phyloP scores from a whole-genome alignment of 768 basidiomycete genomes.

The Xerocomus spinulosus region DNA sequence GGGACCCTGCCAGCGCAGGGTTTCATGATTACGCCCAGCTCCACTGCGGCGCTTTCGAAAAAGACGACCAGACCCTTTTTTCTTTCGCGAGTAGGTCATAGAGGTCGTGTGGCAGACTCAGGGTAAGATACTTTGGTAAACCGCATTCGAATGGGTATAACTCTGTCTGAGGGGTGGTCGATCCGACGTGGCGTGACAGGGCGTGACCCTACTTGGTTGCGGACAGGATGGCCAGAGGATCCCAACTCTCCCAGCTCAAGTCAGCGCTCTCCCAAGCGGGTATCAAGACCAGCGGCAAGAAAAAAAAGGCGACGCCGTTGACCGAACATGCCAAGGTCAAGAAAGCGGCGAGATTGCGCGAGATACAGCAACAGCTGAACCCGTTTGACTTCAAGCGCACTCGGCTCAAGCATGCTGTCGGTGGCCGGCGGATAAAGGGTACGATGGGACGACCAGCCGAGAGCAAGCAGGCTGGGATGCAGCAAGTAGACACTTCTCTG shows the following conservation, averaged over 20 bases:
- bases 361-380: slow-evolving; percentile 83
- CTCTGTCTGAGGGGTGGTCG: no score
- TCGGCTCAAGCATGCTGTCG: slow-evolving; percentile 89
- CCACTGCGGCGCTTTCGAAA: not conserved
- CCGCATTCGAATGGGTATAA: no score
- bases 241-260: slow-evolving; percentile 90
- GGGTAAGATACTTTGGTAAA: no score
- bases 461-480: slow-evolving; percentile 86
- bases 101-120: no score
- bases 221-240: slow-evolving; percentile 49
- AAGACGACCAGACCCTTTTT: not conserved
- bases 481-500: slow-evolving; percentile 55
- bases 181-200: no score
- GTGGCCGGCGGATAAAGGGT: slow-evolving; percentile 82
- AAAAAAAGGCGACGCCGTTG: slow-evolving; percentile 54
- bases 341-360: slow-evolving; percentile 70
- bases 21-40: not conserved
- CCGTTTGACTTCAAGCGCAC: slow-evolving; percentile 94
- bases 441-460: slow-evolving; percentile 77
- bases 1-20: slow-evolving; percentile 1
- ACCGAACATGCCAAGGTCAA: slow-evolving; percentile 81
- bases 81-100: no score
- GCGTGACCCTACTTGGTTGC: not conserved
- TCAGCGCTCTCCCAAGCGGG: slow-evolving; percentile 77
- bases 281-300: slow-evolving; percentile 58